A percentile compares a stretch with the other conserved stretches of the same genome.
These are phyloP conservation scores for Diaporthe capsici DNA, from an alignment of 2,329 filamentous ascomycete species.

Conservation along the genomic window DNA sequence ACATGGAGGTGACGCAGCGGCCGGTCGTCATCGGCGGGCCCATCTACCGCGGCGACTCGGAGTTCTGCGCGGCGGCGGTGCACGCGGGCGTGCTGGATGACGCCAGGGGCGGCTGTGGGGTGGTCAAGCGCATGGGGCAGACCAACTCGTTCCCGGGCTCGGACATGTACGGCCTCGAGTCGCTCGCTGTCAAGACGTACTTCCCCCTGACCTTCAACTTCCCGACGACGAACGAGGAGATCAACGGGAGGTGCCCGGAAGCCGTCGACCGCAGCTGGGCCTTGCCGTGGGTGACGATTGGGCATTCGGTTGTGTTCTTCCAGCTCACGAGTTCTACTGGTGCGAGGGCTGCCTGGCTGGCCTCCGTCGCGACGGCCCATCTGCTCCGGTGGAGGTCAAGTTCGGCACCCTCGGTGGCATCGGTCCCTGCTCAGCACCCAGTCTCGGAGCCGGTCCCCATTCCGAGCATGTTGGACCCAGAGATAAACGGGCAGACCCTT, in stretches of 20 bases:
- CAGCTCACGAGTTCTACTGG: slow-evolving; percentile 84
- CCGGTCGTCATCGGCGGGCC: slow-evolving; percentile 77
- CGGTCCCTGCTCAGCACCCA: neutral
- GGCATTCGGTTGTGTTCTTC: slow-evolving; percentile 84
- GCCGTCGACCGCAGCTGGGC: slow-evolving; percentile 85
- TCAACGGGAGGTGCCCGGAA: slow-evolving; percentile 67
- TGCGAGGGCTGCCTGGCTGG: slow-evolving; percentile 24
- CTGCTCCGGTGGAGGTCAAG: slow-evolving; percentile 5
- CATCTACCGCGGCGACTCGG: slow-evolving; percentile 87
- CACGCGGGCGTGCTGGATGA: slow-evolving; percentile 80
- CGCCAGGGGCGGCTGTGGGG: slow-evolving; percentile 78
- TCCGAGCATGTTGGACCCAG: slow-evolving; percentile 37
- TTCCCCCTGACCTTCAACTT: slow-evolving; percentile 93
- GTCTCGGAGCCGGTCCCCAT: neutral
- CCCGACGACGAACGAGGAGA: slow-evolving; percentile 53
- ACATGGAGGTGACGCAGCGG: slow-evolving; percentile 73
- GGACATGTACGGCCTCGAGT: slow-evolving; percentile 79
- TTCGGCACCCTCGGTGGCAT: neutral
- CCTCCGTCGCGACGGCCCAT: slow-evolving; percentile 23
- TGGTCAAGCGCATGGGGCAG: slow-evolving; percentile 78
- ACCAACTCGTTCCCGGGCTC: slow-evolving; percentile 74
- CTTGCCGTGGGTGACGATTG: slow-evolving; percentile 84
- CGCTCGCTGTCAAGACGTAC: slow-evolving; percentile 84
- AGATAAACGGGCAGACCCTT: slow-evolving; percentile 76
- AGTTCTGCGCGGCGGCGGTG: slow-evolving; percentile 82